Evolutionary conservation across 1,284 basidiomycete species (phyloP), one percentile per base, ranked within the genome.

Genomic region (Leucoagaricus sp.): DNA sequence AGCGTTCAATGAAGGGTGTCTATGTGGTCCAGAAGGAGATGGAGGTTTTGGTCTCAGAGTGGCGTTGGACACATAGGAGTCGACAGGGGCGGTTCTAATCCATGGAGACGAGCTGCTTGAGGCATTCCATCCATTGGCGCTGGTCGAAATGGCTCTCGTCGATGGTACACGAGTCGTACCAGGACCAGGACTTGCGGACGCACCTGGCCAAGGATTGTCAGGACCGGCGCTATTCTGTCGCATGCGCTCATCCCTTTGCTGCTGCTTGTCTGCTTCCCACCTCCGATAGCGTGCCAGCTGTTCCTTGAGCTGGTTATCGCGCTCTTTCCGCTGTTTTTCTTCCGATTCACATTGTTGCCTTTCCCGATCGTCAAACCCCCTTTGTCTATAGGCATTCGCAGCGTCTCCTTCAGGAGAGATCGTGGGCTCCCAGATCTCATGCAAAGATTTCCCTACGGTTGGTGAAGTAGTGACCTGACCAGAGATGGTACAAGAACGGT

Each of bases 381-480:
- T n/a, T n/a, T 72, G 67, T 53, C 70, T 72, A 6, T 72, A 69
- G 58, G 70, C 64, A 17, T 33, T 31, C 9, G 71, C 67, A 0
- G 68, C 65, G 48, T 80, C 79, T 45, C 80, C 76, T 53, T 75
- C 73, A 0, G 73, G 69, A 0, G 76, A 73, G 13, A 76, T 72
- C 0, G 72, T 65, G 3, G 79, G 77, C 41, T 70, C 77, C 80
- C 80, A 80, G 33, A 78, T 64, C 55, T 76, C 73, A 12, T 73
- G 76, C 0, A 65, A 62, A 4, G 63, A 41, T 48, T 66, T 68
- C 13, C 29, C 38, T 13, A 31, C 19, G n/a, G 72, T 64, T 33
- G 72, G 69, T 19, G 72, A 71, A 44, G 65, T 69, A 19, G 69
- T 59, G 28, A 62, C 41, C 47, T 66, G 63, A 7, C 70, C 69